phyloP scores from a whole-genome alignment of 1,284 basidiomycete species.

The Ceraceosorus guamensis region DNA sequence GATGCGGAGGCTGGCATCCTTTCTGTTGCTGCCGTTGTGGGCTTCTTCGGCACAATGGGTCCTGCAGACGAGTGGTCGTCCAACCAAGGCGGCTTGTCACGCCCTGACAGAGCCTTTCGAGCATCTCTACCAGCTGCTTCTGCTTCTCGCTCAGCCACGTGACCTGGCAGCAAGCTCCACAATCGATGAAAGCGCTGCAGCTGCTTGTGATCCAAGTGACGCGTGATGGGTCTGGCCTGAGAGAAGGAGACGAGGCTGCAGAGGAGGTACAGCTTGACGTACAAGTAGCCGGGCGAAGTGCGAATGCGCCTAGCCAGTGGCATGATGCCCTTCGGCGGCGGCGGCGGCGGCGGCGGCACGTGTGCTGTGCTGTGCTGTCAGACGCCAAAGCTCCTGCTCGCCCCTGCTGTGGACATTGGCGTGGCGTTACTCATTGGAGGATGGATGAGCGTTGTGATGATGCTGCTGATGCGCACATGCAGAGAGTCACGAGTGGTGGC shows the following conservation, averaged over 20 bases:
- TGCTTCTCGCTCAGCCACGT: conserved; percentile 9
- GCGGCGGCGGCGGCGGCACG: too few relatives aligned
- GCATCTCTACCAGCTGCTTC: background rate
- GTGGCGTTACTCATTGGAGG: too few relatives aligned
- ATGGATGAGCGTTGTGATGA: too few relatives aligned
- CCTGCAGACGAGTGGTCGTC: too few relatives aligned
- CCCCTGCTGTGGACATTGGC: too few relatives aligned
- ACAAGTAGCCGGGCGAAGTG: conserved; percentile 38
- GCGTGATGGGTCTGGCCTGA: conserved; percentile 34
- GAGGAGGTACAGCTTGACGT: conserved; percentile 40
- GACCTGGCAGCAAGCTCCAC: conserved; percentile 1
- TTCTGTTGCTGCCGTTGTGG: background rate
- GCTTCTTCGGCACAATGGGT: background rate
- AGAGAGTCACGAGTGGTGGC: too few relatives aligned
- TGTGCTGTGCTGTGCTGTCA: too few relatives aligned
- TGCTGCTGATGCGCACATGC: too few relatives aligned
- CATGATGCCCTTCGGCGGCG: too few relatives aligned
- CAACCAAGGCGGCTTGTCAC: too few relatives aligned
- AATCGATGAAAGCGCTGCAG: conserved; percentile 10
- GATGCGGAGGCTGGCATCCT: background rate
- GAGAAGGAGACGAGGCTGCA: conserved; percentile 40
- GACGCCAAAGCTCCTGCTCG: too few relatives aligned
- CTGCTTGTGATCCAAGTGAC: conserved; percentile 17
- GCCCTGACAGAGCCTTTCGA: background rate
- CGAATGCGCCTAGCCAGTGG: conserved; percentile 27